A percentile compares a stretch with the other conserved stretches of the same genome.
Conservation (phyloP, 177 flowering plant genomes). For the Vitis hybrid region DNA sequence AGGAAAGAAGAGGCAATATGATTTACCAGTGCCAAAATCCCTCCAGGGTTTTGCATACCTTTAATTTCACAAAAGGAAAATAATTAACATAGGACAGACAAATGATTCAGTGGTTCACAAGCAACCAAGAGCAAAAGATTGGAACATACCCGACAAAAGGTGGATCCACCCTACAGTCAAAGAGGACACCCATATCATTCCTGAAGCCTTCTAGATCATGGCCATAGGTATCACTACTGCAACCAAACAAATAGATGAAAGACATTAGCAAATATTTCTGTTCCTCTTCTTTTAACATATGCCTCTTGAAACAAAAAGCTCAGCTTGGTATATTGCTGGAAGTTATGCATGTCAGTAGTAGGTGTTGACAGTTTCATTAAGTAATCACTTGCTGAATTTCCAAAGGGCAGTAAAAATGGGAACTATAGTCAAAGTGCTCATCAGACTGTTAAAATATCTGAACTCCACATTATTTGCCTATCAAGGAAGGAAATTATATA, state of each 20-base stretch:
- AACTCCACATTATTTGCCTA: background rate
- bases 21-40: conserved; percentile 54
- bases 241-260: background rate
- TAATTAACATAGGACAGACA: conserved; percentile 4
- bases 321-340: background rate
- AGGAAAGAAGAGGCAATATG: conserved; percentile 82
- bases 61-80: conserved; percentile 13
- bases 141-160: conserved; percentile 68
- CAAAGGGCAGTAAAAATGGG: no score
- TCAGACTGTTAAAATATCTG: no score
- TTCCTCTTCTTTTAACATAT: background rate
- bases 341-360: background rate
- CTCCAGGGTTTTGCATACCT: conserved; percentile 78
- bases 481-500: no score
- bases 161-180: conserved; percentile 75
- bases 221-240: conserved; percentile 29
- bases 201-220: conserved; percentile 23
- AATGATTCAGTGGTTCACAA: background rate
- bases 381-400: no score
- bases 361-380: no score
- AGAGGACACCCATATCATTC: conserved; percentile 29
- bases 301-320: background rate
- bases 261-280: background rate
- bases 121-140: conserved; percentile 5
- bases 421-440: no score